Evolutionary conservation across 306 rosid genomes (phyloP), one percentile per base, ranked within the genome.

Genomic region (Fragaria iinumae): DNA sequence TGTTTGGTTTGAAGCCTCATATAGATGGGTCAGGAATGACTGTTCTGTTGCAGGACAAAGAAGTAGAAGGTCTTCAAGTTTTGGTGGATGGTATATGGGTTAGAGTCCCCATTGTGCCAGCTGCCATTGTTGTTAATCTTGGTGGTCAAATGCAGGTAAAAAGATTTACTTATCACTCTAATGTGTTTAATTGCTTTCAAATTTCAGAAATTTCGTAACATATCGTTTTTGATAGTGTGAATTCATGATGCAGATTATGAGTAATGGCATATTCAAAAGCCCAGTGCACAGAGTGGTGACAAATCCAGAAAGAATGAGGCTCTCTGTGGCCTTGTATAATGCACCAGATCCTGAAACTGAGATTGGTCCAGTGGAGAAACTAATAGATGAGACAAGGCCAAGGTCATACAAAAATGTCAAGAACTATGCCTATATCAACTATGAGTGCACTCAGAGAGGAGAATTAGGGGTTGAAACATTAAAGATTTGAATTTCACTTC

Each of bases 11-110:
- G 21, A 90, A 91, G 75, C 85, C 92, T 8, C 97, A 93, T 41
- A 86, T 92, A 2, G 98, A 93, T 82, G 90, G 90, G 77, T 79
- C 93, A 8, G 41, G 83, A 14, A 72, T 93, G 67, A 93, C 96
- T 9, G 68, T 85, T 43, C 75, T 93, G 62, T 77, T 93, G 89
- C 97, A 88, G 77, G 97, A 91, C 71, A 29, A 77, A 66, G 85
- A 85, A 67, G 89, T 90, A 18, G 96, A 88, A 77, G 97, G 98
- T 69, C 91, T 93, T 39, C 98, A 93, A 81, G 55, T 93, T 78
- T 77, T 83, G 83, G 87, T 85, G 83, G 96, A 85, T 67, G 79
- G 77, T 21, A 69, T 81, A 69, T 93, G 98, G 98, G 11, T 52
- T 52, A 52, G 57, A 52, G 57, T 52, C 23, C 57, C 57, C 57